Percentiles rank a stretch among this genome's conserved stretches.
Conservation (phyloP, 768 basidiomycete genomes). For the Paxillus ammoniavirescens region DNA sequence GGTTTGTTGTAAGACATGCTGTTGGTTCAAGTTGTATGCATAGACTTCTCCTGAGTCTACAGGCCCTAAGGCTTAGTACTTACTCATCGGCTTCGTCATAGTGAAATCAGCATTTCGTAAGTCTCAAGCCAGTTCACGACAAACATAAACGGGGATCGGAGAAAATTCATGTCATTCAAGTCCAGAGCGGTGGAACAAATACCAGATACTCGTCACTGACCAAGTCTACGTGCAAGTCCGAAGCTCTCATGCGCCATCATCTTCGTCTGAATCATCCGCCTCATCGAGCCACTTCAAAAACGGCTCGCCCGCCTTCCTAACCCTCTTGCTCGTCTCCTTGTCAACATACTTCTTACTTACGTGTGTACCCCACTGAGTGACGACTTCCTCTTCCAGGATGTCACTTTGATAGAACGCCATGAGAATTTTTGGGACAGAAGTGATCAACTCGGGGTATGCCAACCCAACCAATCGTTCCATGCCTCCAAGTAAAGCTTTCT, state of each 20-base stretch:
- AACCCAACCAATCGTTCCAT: slow-evolving; percentile 85
- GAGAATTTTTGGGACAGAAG: slow-evolving; percentile 82
- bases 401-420: slow-evolving; percentile 95
- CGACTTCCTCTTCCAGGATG: slow-evolving; percentile 86
- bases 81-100: not conserved
- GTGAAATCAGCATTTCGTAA: not conserved
- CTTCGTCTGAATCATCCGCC: slow-evolving; percentile 58
- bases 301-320: slow-evolving; percentile 92
- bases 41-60: not conserved
- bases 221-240: not conserved
- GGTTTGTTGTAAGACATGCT: slow-evolving; percentile 22
- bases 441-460: slow-evolving; percentile 65
- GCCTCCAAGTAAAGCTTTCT: slow-evolving; percentile 92
- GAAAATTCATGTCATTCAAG: not conserved
- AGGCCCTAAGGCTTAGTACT: not conserved
- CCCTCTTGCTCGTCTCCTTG: slow-evolving; percentile 92
- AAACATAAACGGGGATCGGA: no score
- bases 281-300: slow-evolving; percentile 96
- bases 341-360: slow-evolving; percentile 97
- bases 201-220: not conserved
- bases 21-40: not conserved
- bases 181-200: slow-evolving; percentile 7
- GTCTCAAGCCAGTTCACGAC: not conserved
- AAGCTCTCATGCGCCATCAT: slow-evolving; percentile 30
- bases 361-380: slow-evolving; percentile 92